Percentiles rank a stretch among this genome's conserved stretches.
Conservation (phyloP, 192 early-diverging fungal genomes). For the Backusella circina region DNA sequence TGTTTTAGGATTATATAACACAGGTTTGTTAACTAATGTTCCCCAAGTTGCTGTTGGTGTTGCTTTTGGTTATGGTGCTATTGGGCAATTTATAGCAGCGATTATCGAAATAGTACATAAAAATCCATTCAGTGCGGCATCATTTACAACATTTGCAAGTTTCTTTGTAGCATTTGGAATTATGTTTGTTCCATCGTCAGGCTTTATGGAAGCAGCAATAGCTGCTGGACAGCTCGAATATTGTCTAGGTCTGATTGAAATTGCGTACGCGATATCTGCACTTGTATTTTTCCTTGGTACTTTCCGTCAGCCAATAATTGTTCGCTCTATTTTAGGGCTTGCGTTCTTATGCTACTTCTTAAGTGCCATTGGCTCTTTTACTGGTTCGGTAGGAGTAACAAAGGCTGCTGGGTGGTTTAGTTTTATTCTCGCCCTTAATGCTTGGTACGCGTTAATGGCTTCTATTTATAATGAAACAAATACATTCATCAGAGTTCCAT, state of each 20-base stretch:
- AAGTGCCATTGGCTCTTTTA: background rate
- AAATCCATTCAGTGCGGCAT: slow-evolving; percentile 19
- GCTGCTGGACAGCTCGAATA: background rate
- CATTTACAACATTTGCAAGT: slow-evolving; percentile 13
- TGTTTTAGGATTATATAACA: slow-evolving; percentile 16
- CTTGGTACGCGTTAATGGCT: slow-evolving; percentile 17
- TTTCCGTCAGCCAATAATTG: slow-evolving; percentile 12
- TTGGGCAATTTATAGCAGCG: slow-evolving; percentile 16
- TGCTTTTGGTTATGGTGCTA: slow-evolving; percentile 11
- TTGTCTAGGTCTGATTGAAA: background rate
- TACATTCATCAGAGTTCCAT: slow-evolving; percentile 8
- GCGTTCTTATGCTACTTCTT: slow-evolving; percentile 19
- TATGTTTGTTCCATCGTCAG: slow-evolving; percentile 16
- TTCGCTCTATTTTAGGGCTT: slow-evolving; percentile 6
- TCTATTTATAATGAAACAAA: slow-evolving; percentile 4
- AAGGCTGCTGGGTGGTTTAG: slow-evolving; percentile 22
- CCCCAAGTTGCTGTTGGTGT: slow-evolving; percentile 23
- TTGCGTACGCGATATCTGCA: slow-evolving; percentile 14
- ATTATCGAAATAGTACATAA: slow-evolving; percentile 13
- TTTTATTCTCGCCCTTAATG: slow-evolving; percentile 10
- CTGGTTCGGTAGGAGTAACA: background rate
- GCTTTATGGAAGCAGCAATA: background rate
- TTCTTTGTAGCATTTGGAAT: slow-evolving; percentile 25
- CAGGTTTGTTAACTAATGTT: slow-evolving; percentile 4
- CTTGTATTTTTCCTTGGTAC: slow-evolving; percentile 23